phyloP scores from a whole-genome alignment of 2,329 filamentous ascomycete species.

The Nemania diffusa region DNA sequence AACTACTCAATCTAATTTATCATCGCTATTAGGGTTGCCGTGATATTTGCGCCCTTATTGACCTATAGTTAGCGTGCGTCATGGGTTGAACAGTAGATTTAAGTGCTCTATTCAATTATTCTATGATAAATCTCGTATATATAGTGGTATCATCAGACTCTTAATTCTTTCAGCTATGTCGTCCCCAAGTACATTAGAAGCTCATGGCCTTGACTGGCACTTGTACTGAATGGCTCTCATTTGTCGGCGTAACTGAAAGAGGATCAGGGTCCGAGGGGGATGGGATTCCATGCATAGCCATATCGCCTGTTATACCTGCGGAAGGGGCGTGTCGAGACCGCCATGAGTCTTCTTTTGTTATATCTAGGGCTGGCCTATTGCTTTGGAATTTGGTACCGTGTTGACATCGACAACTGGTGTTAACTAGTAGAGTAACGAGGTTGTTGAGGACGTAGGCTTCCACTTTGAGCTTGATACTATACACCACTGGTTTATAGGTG shows the following conservation, averaged over 20 bases:
- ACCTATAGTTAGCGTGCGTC: not conserved
- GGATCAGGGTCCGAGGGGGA: not conserved
- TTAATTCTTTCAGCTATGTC: not conserved
- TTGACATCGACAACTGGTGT: conserved; percentile 19
- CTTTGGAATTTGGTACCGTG: not conserved
- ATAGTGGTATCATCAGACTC: not conserved
- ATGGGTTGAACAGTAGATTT: not conserved
- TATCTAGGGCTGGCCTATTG: not conserved
- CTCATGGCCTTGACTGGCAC: not conserved
- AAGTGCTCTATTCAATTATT: not conserved
- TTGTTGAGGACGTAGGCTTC: conserved; percentile 65
- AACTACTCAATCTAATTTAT: no score
- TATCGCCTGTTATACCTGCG: not conserved
- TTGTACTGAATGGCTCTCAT: not conserved
- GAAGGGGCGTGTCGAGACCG: not conserved
- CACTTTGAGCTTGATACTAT: conserved; percentile 62
- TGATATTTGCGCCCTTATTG: no score
- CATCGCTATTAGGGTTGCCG: no score
- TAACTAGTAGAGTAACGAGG: conserved; percentile 42
- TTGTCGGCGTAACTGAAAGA: not conserved
- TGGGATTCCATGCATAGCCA: not conserved
- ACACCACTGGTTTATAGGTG: conserved; percentile 55
- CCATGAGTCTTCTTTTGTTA: not conserved
- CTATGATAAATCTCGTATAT: not conserved
- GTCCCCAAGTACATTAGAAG: not conserved